Base-by-base conservation (phyloP, 345 rosid genomes). In the Murraya paniculata region DNA sequence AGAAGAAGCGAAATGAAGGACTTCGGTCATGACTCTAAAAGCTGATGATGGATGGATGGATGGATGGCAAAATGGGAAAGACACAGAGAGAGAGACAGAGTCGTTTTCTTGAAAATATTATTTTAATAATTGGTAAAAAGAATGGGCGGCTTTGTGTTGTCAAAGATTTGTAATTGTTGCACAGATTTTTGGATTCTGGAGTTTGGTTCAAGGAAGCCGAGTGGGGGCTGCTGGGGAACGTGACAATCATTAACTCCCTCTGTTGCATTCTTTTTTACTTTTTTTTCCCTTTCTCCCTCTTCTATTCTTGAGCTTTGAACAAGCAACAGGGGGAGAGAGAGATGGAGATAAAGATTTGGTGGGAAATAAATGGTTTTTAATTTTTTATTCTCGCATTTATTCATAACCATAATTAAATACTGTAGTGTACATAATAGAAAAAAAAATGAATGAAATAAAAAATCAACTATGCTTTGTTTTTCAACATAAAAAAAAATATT, bases 1-100 rank as follows among this genome's bases (percentile, higher is more conserved):
- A 62, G 93, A 82, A 58, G 94, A 85, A 77, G 92, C 89, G 79
- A 87, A 89, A 82, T 89, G 93, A 73, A 92, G 94, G 55, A 92
- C 94, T 82, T 92, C 97, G 27, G 94, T 88, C 95, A 94, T 94
- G 89, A 83, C 81, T 81, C 70, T 78, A 82, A 67, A 38, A 60
- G 68, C 66, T 71, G 85, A 77, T 77, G 84, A 81, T 39, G 55
- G 83, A 66, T 71, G 41, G 84, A 81, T 39, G 55, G 83, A 66
- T 71, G 41, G 50, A 45, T 45, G 50, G 50, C 50, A 45, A 45
- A 45, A 45, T 45, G 50, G 50, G 50, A 45, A 45, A 45, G 6
- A 6, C 0, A 30, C 7, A 5, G 4, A 55, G 22, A 21, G 31
- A 64, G 35, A 8, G 21, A 31, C 3, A 7, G 2, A 6, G 22